These are phyloP conservation scores for Paecilomyces sp. DNA, from an alignment of 2,329 filamentous ascomycete genomes.

Conservation along the genomic window DNA sequence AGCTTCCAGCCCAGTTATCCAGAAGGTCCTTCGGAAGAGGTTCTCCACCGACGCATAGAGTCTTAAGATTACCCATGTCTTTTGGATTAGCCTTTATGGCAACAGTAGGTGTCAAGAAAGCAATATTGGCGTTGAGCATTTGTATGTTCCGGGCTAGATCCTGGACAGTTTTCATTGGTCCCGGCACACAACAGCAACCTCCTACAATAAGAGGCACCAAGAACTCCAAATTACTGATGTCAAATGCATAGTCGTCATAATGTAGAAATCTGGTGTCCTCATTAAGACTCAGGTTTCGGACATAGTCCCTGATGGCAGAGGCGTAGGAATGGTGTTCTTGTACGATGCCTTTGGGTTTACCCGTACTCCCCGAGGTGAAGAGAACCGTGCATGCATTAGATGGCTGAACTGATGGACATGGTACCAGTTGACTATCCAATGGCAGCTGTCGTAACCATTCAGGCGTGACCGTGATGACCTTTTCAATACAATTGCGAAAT, in stretches of 20 bases:
- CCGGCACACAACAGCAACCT: constrained; percentile 20
- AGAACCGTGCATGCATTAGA: constrained; percentile 15
- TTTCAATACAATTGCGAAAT: constrained; percentile 4
- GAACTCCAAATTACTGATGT: constrained; percentile 21
- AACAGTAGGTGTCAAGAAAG: constrained; percentile 18
- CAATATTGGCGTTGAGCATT: constrained; percentile 14
- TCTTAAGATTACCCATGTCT: constrained; percentile 11
- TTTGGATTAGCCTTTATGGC: constrained; percentile 14
- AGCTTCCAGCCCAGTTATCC: constrained; percentile 8
- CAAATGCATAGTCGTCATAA: constrained; percentile 21
- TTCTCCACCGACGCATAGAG: constrained; percentile 19
- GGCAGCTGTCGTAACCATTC: neutral
- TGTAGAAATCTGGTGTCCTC: constrained; percentile 14
- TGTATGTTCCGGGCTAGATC: constrained; percentile 11
- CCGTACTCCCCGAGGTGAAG: constrained; percentile 21
- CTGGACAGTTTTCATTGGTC: constrained; percentile 7
- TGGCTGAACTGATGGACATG: neutral
- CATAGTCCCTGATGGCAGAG: constrained; percentile 14
- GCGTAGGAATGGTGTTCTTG: constrained; percentile 18
- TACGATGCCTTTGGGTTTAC: constrained; percentile 18
- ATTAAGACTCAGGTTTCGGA: constrained; percentile 10
- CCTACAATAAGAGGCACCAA: constrained; percentile 14
- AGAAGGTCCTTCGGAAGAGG: constrained; percentile 15
- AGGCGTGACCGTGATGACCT: constrained; percentile 7
- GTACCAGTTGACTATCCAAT: neutral